Evolutionary conservation across 2,329 filamentous ascomycete species (phyloP).

Genomic region (Paraphoma sp.): DNA sequence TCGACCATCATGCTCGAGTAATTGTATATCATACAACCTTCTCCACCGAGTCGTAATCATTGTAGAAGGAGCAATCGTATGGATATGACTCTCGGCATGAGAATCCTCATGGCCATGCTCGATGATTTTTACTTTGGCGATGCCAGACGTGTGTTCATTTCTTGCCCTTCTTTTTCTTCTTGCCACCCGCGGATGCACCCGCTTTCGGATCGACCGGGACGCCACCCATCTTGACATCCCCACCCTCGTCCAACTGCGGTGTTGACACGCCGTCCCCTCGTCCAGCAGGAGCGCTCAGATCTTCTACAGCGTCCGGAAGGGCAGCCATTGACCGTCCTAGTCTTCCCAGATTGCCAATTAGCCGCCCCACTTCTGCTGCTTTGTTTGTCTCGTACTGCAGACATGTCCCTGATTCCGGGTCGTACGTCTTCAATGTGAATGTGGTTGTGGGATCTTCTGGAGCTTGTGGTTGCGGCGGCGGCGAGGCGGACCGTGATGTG

Average conservation of each 20-base stretch:
- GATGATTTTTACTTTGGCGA: not conserved
- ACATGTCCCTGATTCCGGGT: conserved; percentile 78
- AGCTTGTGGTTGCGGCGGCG: conserved; percentile 30
- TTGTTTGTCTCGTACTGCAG: conserved; percentile 94
- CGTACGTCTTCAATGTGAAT: conserved; percentile 88
- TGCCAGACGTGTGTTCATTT: conserved; percentile 43
- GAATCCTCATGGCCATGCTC: not conserved
- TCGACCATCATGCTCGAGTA: too few species aligned
- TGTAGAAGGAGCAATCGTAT: too few species aligned
- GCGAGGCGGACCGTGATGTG: conserved; percentile 34
- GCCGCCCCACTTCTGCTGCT: conserved; percentile 83
- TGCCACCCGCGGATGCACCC: conserved; percentile 35
- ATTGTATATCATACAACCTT: too few species aligned
- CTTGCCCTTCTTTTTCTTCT: conserved; percentile 61
- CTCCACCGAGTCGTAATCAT: too few species aligned
- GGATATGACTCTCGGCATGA: too few species aligned
- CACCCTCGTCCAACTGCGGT: conserved; percentile 39
- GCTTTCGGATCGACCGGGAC: conserved; percentile 29
- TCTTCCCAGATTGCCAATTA: conserved; percentile 78
- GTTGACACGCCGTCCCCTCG: conserved; percentile 34
- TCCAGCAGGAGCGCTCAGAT: conserved; percentile 42
- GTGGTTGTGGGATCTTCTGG: conserved; percentile 57
- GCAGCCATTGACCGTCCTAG: conserved; percentile 70
- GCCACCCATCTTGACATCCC: conserved; percentile 38
- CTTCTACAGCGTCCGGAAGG: conserved; percentile 52